Conservation (phyloP, 2,329 filamentous ascomycete species). For the Fusarium pilosicola region DNA sequence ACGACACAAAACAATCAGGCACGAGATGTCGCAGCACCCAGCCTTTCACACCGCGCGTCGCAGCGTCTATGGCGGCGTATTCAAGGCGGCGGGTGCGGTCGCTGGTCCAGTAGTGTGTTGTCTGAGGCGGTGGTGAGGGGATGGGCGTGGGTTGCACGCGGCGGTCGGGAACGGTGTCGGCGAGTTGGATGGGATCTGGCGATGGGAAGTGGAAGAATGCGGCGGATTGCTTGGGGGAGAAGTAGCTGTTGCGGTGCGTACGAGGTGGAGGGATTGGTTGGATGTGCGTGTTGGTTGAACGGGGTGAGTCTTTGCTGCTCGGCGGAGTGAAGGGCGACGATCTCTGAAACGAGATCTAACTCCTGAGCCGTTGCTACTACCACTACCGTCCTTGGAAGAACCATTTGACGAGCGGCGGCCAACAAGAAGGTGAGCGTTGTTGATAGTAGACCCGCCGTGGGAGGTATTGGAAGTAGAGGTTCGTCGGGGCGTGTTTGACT, state of each 20-base stretch:
- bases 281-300: constrained; percentile 38
- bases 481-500: constrained; percentile 57
- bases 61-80: constrained; percentile 74
- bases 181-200: constrained; percentile 51
- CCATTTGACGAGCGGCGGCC: constrained; percentile 50
- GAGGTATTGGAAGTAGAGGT: constrained; percentile 53
- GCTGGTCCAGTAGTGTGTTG: constrained; percentile 74
- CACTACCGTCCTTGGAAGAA: constrained; percentile 38
- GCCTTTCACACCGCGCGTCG: constrained; percentile 67
- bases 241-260: constrained; percentile 47
- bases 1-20: constrained; percentile 69
- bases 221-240: constrained; percentile 35
- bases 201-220: constrained; percentile 63
- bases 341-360: constrained; percentile 48
- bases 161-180: constrained; percentile 31
- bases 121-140: constrained; percentile 63
- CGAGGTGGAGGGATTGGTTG: constrained; percentile 50
- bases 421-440: constrained; percentile 44
- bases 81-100: constrained; percentile 70
- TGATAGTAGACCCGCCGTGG: neutral
- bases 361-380: constrained; percentile 24
- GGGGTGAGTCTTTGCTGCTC: constrained; percentile 52
- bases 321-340: constrained; percentile 57
- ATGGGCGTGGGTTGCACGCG: constrained; percentile 36
- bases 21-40: constrained; percentile 68